These are phyloP conservation scores for Spatholobus suberectus DNA, from an alignment of 306 rosid species.

Conservation along the genomic window DNA sequence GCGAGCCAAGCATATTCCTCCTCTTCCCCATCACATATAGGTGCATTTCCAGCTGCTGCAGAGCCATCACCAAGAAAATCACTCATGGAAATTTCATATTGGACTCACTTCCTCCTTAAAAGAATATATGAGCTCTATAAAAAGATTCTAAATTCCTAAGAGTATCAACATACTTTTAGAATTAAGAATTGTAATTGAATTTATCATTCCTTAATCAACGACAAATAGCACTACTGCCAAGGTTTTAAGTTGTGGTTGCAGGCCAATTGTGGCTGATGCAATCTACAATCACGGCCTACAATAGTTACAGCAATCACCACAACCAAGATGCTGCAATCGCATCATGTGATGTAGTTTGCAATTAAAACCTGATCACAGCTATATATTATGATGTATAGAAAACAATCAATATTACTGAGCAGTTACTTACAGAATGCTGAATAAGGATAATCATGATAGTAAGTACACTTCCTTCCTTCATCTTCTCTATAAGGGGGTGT, in stretches of 20 bases:
- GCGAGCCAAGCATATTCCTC: slow-evolving; percentile 96
- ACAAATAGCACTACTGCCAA: not conserved
- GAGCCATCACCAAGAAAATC: slow-evolving; percentile 32
- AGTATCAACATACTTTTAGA: not conserved
- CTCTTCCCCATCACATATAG: slow-evolving; percentile 51
- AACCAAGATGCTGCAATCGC: not conserved
- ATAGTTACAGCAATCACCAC: not conserved
- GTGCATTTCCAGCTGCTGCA: slow-evolving; percentile 62
- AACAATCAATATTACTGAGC: not conserved
- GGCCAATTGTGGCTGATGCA: not conserved
- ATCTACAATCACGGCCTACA: not conserved
- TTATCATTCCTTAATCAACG: not conserved
- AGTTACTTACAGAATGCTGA: slow-evolving; percentile 70
- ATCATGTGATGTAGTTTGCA: not conserved
- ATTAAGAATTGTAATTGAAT: not conserved
- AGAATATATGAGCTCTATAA: not conserved
- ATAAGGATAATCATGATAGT: slow-evolving; percentile 81
- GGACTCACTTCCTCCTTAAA: not conserved
- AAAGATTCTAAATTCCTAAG: not conserved
- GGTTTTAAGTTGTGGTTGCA: not conserved
- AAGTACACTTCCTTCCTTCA: slow-evolving; percentile 87
- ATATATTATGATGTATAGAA: not conserved
- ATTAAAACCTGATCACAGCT: not conserved
- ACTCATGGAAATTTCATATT: slow-evolving; percentile 8
- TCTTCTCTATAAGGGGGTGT: slow-evolving; percentile 83